Base-by-base conservation (phyloP, 345 rosid genomes). In the Sonneratia caseolaris region DNA sequence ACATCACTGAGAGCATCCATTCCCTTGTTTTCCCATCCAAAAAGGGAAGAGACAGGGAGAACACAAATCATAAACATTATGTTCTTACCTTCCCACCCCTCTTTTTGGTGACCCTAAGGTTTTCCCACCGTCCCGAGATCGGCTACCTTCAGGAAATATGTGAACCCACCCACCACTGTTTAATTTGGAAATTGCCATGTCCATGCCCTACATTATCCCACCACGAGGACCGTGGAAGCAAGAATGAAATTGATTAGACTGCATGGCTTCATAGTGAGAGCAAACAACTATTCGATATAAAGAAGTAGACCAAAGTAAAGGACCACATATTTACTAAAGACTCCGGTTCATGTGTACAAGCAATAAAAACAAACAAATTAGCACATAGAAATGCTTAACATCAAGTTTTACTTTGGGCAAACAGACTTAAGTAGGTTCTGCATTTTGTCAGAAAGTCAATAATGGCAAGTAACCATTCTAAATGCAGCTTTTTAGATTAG, bases 151-250 rank as follows among this genome's bases (percentile, higher is more conserved):
- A 12, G 99, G 99, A 75, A 95, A 95, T 68, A 95, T 95, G 79
- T 95, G 98, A 79, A 95, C 97, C 99, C 98, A 95, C 3, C 96
- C 97, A 64, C 99, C 99, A 74, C 67, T 80, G 59, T 95, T 95
- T 77, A 95, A 64, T 79, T 95, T 90, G 12, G 97, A 82, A 72
- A 95, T 83, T 37, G 99, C 99, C 81, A 89, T 89, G 76, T 95
- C 98, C 99, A 95, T 92, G 21, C 99, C 98, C 99, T 95, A 78
- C 13, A 56, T 47, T 68, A 73, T 62, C 38, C 37, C 24, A 48
- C n/a, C 56, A 43, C 74, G 55, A 64, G 43, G 19, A 70, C 38
- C 36, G 9, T n/a, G 19, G n/a, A 55, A 21, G 18, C 35, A 38
- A 70, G 43, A 38, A 18, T 22, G 19, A 56, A n/a, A 53, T 22